Percentiles rank a stretch among this genome's conserved stretches.
phyloP scores from a whole-genome alignment of 2,329 filamentous ascomycete genomes.

The Beauveria scarabaeidicola region DNA sequence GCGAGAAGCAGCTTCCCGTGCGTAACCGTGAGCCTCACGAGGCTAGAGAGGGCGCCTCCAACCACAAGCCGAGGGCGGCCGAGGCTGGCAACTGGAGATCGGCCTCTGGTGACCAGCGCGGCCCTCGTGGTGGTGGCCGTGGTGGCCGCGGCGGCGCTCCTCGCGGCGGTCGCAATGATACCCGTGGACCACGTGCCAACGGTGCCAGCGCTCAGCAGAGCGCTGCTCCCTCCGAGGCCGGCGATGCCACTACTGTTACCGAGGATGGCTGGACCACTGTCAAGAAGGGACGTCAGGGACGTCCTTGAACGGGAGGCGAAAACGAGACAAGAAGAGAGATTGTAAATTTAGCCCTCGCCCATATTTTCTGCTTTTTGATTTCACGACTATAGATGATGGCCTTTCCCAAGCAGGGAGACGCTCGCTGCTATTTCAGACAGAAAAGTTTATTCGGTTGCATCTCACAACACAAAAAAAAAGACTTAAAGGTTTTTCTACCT shows the following conservation, averaged over 20 bases:
- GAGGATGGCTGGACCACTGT: conserved; percentile 61
- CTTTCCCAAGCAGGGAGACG: background rate
- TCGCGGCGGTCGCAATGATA: conserved; percentile 29
- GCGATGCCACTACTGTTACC: conserved; percentile 33
- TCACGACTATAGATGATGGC: conserved; percentile 26
- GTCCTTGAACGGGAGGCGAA: conserved; percentile 16
- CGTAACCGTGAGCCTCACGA: conserved; percentile 28
- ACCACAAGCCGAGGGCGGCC: conserved; percentile 44
- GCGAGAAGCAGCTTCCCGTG: conserved; percentile 40
- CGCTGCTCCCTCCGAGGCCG: conserved; percentile 25
- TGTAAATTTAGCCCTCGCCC: conserved; percentile 27
- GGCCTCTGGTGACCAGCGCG: conserved; percentile 39
- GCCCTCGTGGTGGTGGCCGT: conserved; percentile 30
- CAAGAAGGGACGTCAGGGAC: conserved; percentile 29
- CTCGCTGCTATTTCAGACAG: conserved; percentile 11
- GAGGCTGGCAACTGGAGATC: conserved; percentile 56
- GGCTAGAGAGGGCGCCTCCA: conserved; percentile 35
- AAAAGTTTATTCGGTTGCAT: conserved; percentile 11
- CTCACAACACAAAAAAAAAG: conserved; percentile 5
- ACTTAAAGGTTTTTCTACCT: background rate
- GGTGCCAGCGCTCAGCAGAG: conserved; percentile 33
- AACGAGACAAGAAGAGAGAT: conserved; percentile 16
- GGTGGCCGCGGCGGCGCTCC: conserved; percentile 27
- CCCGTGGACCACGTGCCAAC: conserved; percentile 41
- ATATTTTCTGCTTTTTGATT: conserved; percentile 22